Evolutionary conservation across 257 asterid species (phyloP).

Genomic region (Fraxinus anomala): DNA sequence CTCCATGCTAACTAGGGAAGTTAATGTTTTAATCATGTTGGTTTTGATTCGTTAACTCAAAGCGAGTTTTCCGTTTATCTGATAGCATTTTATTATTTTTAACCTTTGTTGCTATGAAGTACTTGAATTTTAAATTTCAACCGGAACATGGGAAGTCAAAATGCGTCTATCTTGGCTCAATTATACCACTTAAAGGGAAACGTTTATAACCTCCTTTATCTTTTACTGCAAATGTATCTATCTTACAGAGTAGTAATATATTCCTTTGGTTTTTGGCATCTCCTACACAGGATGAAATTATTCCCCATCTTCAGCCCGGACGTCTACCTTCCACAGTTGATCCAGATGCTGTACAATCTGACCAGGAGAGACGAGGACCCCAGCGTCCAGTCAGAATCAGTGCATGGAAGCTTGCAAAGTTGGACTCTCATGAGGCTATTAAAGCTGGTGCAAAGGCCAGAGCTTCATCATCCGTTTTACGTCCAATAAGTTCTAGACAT

Average conservation of each 20-base stretch:
- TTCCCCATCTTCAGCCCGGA: slow-evolving; percentile 93
- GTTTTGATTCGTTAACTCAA: background rate
- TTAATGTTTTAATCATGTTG: background rate
- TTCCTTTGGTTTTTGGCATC: background rate
- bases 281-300: slow-evolving; percentile 70
- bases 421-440: slow-evolving; percentile 80
- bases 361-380: slow-evolving; percentile 59
- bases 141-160: background rate
- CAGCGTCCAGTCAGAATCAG: slow-evolving; percentile 85
- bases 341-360: slow-evolving; percentile 65
- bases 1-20: background rate
- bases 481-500: slow-evolving; percentile 64
- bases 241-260: background rate
- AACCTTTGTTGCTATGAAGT: background rate
- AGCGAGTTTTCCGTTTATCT: background rate
- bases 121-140: background rate
- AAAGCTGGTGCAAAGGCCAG: slow-evolving; percentile 94
- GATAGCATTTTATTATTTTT: background rate
- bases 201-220: background rate
- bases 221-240: background rate
- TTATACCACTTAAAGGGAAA: background rate
- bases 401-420: slow-evolving; percentile 93
- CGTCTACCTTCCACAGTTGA: slow-evolving; percentile 87
- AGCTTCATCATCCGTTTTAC: slow-evolving; percentile 88
- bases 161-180: background rate